Base-by-base conservation (phyloP, 2,329 filamentous ascomycete genomes). In the Dactylellina drechsleri region DNA sequence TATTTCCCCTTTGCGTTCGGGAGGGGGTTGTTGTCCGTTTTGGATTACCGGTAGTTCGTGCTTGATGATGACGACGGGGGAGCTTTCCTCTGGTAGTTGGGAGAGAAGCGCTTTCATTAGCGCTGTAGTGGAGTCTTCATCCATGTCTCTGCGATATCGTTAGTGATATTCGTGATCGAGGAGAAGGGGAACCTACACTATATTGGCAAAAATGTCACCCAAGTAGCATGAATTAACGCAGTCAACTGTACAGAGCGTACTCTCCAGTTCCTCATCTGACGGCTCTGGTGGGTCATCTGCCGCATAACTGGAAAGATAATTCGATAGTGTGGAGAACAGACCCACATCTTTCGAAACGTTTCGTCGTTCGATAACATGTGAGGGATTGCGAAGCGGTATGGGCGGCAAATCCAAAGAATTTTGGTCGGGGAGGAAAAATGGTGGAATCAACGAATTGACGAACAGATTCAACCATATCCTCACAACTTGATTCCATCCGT, bases 281-380 rank as follows among this genome's bases (percentile, higher is more conserved):
- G 95, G 95, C 83, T 99, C 95, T 0, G 95, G 95, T 12, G 95
- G 95, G 80, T 99, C 95, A 82, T 98, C 95, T 10, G 95, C 96
- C 49, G 96, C 95, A 81, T 99, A 98, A 81, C 94, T 98, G n/a
- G 93, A 96, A 36, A 99, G 93, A 80, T 98, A 99, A 4, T 92
- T 96, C 0, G 94, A 96, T 79, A 99, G 92, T 0, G 94, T 93
- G 2, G 93, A 97, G 81, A 99, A 93, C 58, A 99, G 87, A 4
- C 95, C 93, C 1, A 89, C 89, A 28, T 99, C 95, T 70, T 86
- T 88, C 40, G 89, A 85, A 77, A 92, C 91, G 49, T 91, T 86
- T 67, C 90, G 93, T 67, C 94, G 89, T 81, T 98, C 95, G 77
- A 99, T 93, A 57, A 98, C 88, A 80, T 97, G 93, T 8, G 92